Evolutionary conservation across 2,329 filamentous ascomycete species (phyloP), one percentile per base, ranked within the genome.

Genomic region (Remersonia thermophila): DNA sequence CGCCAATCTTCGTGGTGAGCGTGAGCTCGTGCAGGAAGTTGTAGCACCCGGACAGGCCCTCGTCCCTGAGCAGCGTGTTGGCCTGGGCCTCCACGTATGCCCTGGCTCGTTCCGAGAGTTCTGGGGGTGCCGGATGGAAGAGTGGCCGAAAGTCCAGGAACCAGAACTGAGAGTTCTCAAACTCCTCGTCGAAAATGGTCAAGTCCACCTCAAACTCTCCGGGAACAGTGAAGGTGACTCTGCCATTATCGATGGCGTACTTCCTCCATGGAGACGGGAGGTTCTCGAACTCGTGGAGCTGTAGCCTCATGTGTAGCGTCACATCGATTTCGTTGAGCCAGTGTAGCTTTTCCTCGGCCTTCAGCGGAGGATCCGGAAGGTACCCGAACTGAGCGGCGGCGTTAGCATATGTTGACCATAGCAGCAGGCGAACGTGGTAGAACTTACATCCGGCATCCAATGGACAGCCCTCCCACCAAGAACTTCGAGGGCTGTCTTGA

Each of bases 191-290:
- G 13, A 83, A 84, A 44, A 96, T 82, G 1, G 86, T 87, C 35
- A 98, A 70, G 54, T 96, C 91, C 14, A 96, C 74, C 55, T 96
- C 89, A 50, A 95, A 95, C 55, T 96, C 89, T 36, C 74, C 73
- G 3, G 73, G 63, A 1, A 96, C 82, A 32, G 66, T 72, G 56
- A 98, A 98, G 0, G 86, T 96, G 6, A 83, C 89, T 33, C 89
- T 77, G n/a, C 93, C 91, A 35, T 84, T 82, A 35, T 72, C 71
- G 41, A 98, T 82, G 4, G 67, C 70, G 60, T 86, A 96, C 41
- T 82, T 69, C 48, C 71, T 71, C 54, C 96, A 83, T 36, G 81
- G 71, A n/a, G 65, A 59, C 1, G 91, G 91, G 34, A 77, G 72
- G 40, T 67, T 74, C 31, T 95, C 73, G 43, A 78, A 74, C 47